Evolutionary conservation across 441 rosid genomes (phyloP), one percentile per base, ranked within the genome.

Genomic region (Iberis amara): DNA sequence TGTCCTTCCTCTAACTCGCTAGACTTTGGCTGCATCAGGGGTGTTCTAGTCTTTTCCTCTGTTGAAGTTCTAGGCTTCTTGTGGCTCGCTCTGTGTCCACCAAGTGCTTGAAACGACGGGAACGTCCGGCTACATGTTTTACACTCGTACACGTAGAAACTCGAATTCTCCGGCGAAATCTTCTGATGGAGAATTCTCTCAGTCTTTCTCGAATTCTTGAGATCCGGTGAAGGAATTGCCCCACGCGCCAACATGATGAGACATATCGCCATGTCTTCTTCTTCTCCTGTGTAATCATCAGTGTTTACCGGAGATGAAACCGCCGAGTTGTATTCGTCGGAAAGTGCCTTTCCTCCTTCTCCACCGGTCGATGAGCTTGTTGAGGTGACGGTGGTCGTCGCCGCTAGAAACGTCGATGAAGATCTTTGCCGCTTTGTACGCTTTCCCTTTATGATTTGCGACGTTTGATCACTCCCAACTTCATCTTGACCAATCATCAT

Each of bases 31-130:
- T 57, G 51, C 39, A 7, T 52, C 21, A 15, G 11, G 43, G 68
- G 62, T 42, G 65, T 18, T 49, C 52, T 77, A 12, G 62, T 13
- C 23, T 78, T 74, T 59, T 75, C 86, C 0, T 75, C 77, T 12
- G 12, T 39, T 0, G 46, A 13, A 8, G 37, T 56, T 64, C 77
- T 89, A 1, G 87, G 83, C 61, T 76, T 85, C 68, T 83, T 91
- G 74, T 91, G 98, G 62, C 98, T 88, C 0, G 98, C 96, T 38
- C 94, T 74, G 65, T 91, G 98, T 3, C 98, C 98, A 3, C 98
- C 98, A 3, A 91, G 69, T 5, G 98, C 96, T 64, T 91, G 98
- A 47, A 91, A 88, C 6, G 98, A 91, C 8, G 91, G 79, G 56
- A 91, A 91, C 12, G 74, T 77, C 8, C 94, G 74, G 63, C 75